Base-by-base conservation (phyloP, 768 basidiomycete species). In the Leccinum obscurum region DNA sequence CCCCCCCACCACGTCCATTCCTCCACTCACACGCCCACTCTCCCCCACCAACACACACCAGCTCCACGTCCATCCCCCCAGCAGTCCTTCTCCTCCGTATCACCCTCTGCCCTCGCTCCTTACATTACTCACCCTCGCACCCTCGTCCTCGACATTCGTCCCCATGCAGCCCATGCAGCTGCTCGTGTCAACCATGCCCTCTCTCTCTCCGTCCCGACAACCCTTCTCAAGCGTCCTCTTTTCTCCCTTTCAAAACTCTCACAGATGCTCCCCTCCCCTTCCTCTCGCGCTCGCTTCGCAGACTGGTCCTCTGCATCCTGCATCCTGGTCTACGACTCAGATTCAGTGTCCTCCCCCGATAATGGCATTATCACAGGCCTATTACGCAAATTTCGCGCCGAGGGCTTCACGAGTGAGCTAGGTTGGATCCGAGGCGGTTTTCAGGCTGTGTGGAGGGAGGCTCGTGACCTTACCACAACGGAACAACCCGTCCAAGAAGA, bases 181-280 rank as follows among this genome's bases (percentile, higher is more conserved):
- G 85, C 86, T 24, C 88, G 93, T 54, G 66, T 97, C 32, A 81
- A 82, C 44, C 67, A 75, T 52, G 88, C 94, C 8, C 77, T 97
- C 56, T 93, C 93, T 52, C 84, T 98, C 62, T 92, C 91, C 52
- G 91, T 97, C 6, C 95, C 96, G 1, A 94, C 95, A 3, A 98
- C 95, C 0, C 87, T 98, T 22, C 87, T 98, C 70, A 94, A 93
- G 63, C 87, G 95, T 0, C 94, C 94, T 1, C 80, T 88, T 3
- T 96, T 94, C 77, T 88, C 91, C 28, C 81, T 96, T 9, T 79
- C 85, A 46, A 87, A 87, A 46, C 82, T 98, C 28, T 77, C 83
- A 7, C 85, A 85, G 28, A 95, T 95, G 89, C 82, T 98, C n/a
- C 83, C 89, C 9, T 84, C 83, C 6, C 61, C 74, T 44, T 68